Evolutionary conservation across 192 early-diverging fungal species (phyloP).

Genomic region (Cladochytrium replicatum): DNA sequence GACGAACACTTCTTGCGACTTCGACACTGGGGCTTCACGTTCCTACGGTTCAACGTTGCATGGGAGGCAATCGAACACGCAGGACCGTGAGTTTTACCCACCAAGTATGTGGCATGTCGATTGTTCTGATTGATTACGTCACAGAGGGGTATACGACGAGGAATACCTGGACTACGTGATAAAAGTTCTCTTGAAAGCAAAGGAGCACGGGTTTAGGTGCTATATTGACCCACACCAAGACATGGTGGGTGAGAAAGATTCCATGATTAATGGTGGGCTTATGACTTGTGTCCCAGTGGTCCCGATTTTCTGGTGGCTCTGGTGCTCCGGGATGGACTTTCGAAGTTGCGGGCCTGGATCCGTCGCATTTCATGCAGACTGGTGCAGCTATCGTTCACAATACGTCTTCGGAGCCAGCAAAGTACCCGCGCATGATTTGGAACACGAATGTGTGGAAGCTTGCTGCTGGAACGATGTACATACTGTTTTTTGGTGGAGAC

Average conservation of each 20-base stretch:
- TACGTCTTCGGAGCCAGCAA: conserved; percentile 24
- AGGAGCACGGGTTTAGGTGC: conserved; percentile 60
- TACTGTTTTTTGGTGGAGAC: conserved; percentile 51
- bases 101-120: too few species aligned
- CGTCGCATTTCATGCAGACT: conserved; percentile 48
- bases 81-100: conserved; percentile 17
- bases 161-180: conserved; percentile 64
- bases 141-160: conserved; percentile 56
- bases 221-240: conserved; percentile 82
- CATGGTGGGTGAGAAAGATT: conserved; percentile 34
- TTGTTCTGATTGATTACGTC: neutral
- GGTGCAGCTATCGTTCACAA: conserved; percentile 71
- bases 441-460: conserved; percentile 75
- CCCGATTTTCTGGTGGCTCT: conserved; percentile 28
- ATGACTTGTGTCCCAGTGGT: conserved; percentile 14
- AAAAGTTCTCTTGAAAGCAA: conserved; percentile 54
- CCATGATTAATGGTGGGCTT: neutral
- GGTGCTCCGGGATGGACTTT: conserved; percentile 53
- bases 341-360: conserved; percentile 59
- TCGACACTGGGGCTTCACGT: conserved; percentile 62
- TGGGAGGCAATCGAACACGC: conserved; percentile 59
- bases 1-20: conserved; percentile 63
- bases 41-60: conserved; percentile 64
- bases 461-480: conserved; percentile 72
- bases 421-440: conserved; percentile 53